phyloP scores from a whole-genome alignment of 73 alveolate species.

The Urostyla sp. region DNA sequence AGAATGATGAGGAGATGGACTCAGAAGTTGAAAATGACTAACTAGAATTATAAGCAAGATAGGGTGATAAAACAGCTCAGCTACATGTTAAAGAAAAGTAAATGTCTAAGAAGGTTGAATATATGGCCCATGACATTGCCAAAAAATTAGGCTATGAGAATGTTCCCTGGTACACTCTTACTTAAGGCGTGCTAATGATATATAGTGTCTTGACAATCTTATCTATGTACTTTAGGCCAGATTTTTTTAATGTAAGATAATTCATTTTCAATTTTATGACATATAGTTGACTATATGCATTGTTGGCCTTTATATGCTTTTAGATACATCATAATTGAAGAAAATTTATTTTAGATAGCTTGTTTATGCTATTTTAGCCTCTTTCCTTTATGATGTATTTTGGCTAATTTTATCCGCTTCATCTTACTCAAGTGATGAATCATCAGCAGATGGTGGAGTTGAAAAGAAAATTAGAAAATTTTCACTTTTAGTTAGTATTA shows the following conservation, averaged over 20 bases:
- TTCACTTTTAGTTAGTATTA: conserved; percentile 26
- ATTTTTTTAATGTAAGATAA: conserved; percentile 59
- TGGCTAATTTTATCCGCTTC: conserved; percentile 42
- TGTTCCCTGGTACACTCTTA: conserved; percentile 46
- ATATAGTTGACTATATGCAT: conserved; percentile 34
- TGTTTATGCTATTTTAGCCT: conserved; percentile 12
- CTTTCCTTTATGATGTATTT: conserved; percentile 52
- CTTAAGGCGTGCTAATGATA: conserved; percentile 15
- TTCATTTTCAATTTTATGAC: not conserved
- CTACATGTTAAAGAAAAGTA: conserved; percentile 36
- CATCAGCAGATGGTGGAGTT: conserved; percentile 62
- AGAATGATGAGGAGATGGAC: conserved; percentile 13
- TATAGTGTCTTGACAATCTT: conserved; percentile 58
- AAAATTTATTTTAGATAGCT: conserved; percentile 50
- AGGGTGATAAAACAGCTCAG: conserved; percentile 32
- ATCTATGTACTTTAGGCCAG: conserved; percentile 66
- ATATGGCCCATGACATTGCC: conserved; percentile 39
- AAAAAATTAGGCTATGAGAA: conserved; percentile 42
- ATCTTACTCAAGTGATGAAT: conserved; percentile 31
- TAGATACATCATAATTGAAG: conserved; percentile 26
- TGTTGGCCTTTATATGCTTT: conserved; percentile 40
- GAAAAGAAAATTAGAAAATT: conserved; percentile 58
- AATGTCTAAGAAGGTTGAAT: conserved; percentile 41
- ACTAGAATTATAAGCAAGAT: conserved; percentile 35
- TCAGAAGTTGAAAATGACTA: conserved; percentile 47